A percentile compares a stretch with the other conserved stretches of the same genome.
Evolutionary conservation across 2,329 filamentous ascomycete species (phyloP).

Genomic region (Penicillium sp.): DNA sequence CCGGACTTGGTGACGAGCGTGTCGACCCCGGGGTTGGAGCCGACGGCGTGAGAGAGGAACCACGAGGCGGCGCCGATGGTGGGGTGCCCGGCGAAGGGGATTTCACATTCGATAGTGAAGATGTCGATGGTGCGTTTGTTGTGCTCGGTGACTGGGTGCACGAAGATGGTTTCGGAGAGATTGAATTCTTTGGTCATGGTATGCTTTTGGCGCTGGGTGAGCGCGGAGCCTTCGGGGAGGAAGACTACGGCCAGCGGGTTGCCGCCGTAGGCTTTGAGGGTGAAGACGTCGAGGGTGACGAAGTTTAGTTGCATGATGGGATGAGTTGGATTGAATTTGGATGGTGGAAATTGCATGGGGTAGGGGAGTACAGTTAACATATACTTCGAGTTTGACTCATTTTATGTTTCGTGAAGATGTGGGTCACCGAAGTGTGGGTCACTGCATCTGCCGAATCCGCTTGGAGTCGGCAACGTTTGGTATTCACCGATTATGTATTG

Average conservation of each 20-base stretch:
- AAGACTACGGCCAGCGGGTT: conserved; percentile 59
- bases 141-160: conserved; percentile 36
- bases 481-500: not conserved
- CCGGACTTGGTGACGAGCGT: conserved; percentile 58
- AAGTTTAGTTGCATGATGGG: conserved; percentile 31
- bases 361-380: not conserved
- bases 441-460: conserved; percentile 8
- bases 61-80: conserved; percentile 57
- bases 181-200: conserved; percentile 58
- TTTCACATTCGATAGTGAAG: conserved; percentile 51
- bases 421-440: conserved; percentile 4
- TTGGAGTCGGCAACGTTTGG: conserved; percentile 2
- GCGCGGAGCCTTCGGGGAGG: conserved; percentile 36
- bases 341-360: not conserved
- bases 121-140: conserved; percentile 48
- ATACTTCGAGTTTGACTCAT: conserved; percentile 9
- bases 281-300: conserved; percentile 46
- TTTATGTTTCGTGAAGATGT: not conserved
- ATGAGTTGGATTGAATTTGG: not conserved
- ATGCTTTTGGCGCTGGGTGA: conserved; percentile 53
- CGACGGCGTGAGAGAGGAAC: conserved; percentile 33
- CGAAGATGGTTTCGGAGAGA: conserved; percentile 57
- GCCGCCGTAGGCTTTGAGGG: conserved; percentile 43
- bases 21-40: conserved; percentile 8
- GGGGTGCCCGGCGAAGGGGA: conserved; percentile 60